A percentile compares a stretch with the other conserved stretches of the same genome.
Evolutionary conservation across 352 stramenopile genomes (phyloP).

Genomic region (Nothophytophthora sp.): DNA sequence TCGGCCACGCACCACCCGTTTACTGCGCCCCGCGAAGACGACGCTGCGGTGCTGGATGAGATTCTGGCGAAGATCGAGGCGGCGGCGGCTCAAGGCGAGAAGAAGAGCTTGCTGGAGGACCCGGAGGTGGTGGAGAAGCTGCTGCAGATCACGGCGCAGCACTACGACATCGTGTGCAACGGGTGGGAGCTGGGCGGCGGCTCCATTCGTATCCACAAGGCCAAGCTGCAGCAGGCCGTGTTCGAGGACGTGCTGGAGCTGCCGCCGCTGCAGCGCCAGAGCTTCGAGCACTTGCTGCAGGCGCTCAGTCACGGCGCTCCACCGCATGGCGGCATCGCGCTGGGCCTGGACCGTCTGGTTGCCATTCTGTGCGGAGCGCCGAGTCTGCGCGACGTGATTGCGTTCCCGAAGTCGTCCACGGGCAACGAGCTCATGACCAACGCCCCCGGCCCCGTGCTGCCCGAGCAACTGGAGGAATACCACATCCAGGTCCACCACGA

Average conservation of each 20-base stretch:
- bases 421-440: constrained; percentile 90
- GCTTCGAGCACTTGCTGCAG: constrained; percentile 85
- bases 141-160: constrained; percentile 65
- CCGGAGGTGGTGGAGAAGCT: constrained; percentile 53
- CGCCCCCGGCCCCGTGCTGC: constrained; percentile 62
- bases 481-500: constrained; percentile 63
- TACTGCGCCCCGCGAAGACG: constrained; percentile 64
- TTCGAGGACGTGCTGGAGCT: constrained; percentile 82
- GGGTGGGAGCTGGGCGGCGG: constrained; percentile 87
- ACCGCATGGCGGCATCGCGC: constrained; percentile 82
- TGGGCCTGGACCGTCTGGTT: constrained; percentile 86
- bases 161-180: constrained; percentile 91
- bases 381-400: constrained; percentile 88
- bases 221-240: constrained; percentile 68
- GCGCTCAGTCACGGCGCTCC: constrained; percentile 77
- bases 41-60: constrained; percentile 44
- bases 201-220: constrained; percentile 85
- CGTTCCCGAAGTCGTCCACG: constrained; percentile 90
- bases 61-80: constrained; percentile 29
- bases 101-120: constrained; percentile 51
- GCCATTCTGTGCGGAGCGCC: constrained; percentile 78
- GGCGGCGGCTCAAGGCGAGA: constrained; percentile 8
- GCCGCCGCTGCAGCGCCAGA: constrained; percentile 62
- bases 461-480: constrained; percentile 76
- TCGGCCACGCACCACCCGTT: constrained; percentile 89